phyloP scores from a whole-genome alignment of 345 rosid species.

The Adansonia digitata region DNA sequence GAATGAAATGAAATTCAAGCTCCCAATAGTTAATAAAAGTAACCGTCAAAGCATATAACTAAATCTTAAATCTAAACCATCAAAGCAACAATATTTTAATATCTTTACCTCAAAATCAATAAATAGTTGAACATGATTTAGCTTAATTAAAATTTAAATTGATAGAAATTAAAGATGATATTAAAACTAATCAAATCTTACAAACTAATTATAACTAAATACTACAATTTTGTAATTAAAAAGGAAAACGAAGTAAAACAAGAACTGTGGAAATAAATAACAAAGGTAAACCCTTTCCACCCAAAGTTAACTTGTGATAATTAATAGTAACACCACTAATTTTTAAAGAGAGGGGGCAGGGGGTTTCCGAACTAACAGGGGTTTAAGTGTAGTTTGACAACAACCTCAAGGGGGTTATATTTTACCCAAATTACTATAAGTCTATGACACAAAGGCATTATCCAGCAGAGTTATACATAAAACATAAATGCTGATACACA shows the following conservation, averaged over 20 bases:
- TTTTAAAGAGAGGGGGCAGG: background rate
- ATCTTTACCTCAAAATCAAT: too few species aligned
- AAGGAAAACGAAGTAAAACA: background rate
- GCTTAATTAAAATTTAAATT: too few species aligned
- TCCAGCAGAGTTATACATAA: background rate
- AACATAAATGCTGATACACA: background rate
- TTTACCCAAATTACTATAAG: background rate
- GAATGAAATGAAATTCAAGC: constrained; percentile 3
- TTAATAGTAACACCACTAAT: background rate
- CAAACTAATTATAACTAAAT: too few species aligned
- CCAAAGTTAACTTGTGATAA: background rate
- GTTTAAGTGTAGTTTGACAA: background rate
- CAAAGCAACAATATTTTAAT: too few species aligned
- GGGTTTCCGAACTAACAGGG: too few species aligned
- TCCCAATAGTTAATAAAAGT: background rate
- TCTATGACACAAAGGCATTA: background rate
- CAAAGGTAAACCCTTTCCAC: background rate
- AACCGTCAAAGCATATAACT: background rate
- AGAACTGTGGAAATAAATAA: background rate
- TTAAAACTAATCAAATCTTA: too few species aligned
- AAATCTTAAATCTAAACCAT: too few species aligned
- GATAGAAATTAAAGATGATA: too few species aligned
- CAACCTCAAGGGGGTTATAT: background rate
- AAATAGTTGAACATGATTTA: too few species aligned
- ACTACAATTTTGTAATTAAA: too few species aligned